Conservation (phyloP, 1,284 basidiomycete species). For the Rhodotorula sp. region DNA sequence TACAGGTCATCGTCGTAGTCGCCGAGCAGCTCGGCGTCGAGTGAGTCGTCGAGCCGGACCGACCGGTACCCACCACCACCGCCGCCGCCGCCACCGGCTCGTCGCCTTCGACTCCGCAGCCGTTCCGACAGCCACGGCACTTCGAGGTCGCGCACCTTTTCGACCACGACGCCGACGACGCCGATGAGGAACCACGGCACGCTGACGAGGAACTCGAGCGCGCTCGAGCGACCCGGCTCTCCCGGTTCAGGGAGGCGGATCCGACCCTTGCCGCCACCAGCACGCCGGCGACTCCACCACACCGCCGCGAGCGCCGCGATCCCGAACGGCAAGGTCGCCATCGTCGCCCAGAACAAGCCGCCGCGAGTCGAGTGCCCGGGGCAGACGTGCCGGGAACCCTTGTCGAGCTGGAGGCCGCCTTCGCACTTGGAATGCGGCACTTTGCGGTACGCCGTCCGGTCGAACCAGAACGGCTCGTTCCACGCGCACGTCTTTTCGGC, state of each 20-base stretch:
- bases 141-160: constrained; percentile 22
- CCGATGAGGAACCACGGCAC: constrained; percentile 38
- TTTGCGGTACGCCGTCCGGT: constrained; percentile 81
- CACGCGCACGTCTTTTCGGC: constrained; percentile 60
- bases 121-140: constrained; percentile 26
- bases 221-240: constrained; percentile 19
- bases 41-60: constrained; percentile 18
- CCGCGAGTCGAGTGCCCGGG: constrained; percentile 68
- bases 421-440: constrained; percentile 81
- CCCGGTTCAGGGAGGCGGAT: constrained; percentile 39
- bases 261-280: constrained; percentile 23
- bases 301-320: constrained; percentile 70
- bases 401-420: constrained; percentile 70
- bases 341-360: constrained; percentile 74
- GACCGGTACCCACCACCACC: constrained; percentile 15
- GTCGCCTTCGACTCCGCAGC: constrained; percentile 14
- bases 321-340: constrained; percentile 69
- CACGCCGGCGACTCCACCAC: constrained; percentile 66
- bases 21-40: constrained; percentile 31
- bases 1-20: constrained; percentile 14
- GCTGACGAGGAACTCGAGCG: constrained; percentile 27
- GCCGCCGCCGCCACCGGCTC: not conserved
- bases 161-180: constrained; percentile 16
- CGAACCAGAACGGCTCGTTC: constrained; percentile 78
- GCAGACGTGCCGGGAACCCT: constrained; percentile 68